Percentiles rank a stretch among this genome's conserved stretches.
phyloP scores from a whole-genome alignment of 2,329 filamentous ascomycete genomes.

The Kalmusia sp. region DNA sequence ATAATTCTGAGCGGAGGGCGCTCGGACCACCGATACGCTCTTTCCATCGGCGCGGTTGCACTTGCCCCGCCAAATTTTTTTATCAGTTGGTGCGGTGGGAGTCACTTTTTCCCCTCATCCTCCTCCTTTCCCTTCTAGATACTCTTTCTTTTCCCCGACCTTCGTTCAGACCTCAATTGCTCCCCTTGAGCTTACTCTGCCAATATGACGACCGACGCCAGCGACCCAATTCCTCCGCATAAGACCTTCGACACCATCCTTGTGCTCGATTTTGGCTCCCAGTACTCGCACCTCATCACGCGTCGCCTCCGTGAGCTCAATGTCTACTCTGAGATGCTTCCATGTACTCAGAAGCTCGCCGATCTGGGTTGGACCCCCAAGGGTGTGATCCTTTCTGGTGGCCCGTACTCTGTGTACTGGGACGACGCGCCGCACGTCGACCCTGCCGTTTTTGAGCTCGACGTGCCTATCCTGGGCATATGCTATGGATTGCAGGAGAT shows the following conservation, averaged over 20 bases:
- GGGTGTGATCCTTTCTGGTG: conserved; percentile 80
- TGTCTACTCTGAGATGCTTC: conserved; percentile 87
- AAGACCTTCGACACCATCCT: conserved; percentile 71
- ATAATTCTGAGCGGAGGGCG: conserved; percentile 23
- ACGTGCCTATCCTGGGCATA: conserved; percentile 67
- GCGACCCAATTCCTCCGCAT: conserved; percentile 54
- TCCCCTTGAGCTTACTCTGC: conserved; percentile 5
- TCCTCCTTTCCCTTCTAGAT: conserved; percentile 3
- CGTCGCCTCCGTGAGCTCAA: conserved; percentile 78
- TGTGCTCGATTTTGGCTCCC: conserved; percentile 74
- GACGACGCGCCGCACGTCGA: conserved; percentile 79
- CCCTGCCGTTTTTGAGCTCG: conserved; percentile 78
- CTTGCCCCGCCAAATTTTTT: conserved; percentile 31
- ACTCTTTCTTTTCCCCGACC: conserved; percentile 9
- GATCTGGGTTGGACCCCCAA: conserved; percentile 81
- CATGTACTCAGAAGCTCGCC: conserved; percentile 81
- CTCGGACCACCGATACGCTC: conserved; percentile 15
- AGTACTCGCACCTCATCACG: conserved; percentile 77
- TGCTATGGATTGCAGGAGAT: conserved; percentile 76
- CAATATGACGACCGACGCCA: conserved; percentile 49
- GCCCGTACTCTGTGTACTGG: conserved; percentile 82
- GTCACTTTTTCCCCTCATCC: conserved; percentile 20
- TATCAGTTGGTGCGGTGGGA: conserved; percentile 15
- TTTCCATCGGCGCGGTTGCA: conserved; percentile 6
- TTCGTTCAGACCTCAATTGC: conserved; percentile 19